Percentiles rank a stretch among this genome's conserved stretches.
Evolutionary conservation across 2,329 filamentous ascomycete species (phyloP).

Genomic region (Whalleya microplaca): DNA sequence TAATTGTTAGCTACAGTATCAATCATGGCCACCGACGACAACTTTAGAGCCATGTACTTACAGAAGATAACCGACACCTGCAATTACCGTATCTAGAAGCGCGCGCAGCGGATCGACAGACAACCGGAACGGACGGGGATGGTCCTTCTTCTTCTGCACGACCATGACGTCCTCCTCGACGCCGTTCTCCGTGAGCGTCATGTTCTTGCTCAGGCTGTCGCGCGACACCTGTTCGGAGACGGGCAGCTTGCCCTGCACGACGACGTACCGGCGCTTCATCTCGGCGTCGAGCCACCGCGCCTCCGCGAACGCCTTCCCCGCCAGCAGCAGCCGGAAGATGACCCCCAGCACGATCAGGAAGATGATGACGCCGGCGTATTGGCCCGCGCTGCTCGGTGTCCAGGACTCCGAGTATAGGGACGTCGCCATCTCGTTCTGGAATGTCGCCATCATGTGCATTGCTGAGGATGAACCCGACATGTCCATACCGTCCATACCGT

Average conservation of each 20-base stretch:
- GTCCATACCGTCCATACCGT: conserved; percentile 33
- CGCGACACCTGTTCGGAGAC: conserved; percentile 62
- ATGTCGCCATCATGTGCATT: conserved; percentile 55
- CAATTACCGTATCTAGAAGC: conserved; percentile 35
- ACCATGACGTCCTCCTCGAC: conserved; percentile 80
- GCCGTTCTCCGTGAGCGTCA: conserved; percentile 73
- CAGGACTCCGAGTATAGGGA: conserved; percentile 67
- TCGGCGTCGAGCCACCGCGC: conserved; percentile 71
- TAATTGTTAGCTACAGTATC: conserved; percentile 44
- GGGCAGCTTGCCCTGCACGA: conserved; percentile 66
- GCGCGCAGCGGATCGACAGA: conserved; percentile 58
- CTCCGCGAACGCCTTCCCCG: conserved; percentile 67
- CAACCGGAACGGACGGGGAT: conserved; percentile 75
- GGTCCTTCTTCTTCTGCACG: conserved; percentile 59
- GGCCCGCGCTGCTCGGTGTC: conserved; percentile 70
- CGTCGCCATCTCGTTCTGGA: conserved; percentile 57
- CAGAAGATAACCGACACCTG: conserved; percentile 39
- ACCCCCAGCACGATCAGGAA: conserved; percentile 81
- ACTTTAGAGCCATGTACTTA: conserved; percentile 30
- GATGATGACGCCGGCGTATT: conserved; percentile 88
- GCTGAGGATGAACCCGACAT: conserved; percentile 24
- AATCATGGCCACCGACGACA: no score
- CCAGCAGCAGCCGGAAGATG: conserved; percentile 71
- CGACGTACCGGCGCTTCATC: conserved; percentile 75
- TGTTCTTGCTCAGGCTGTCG: conserved; percentile 66